These are phyloP conservation scores for Talaromyces stipitatus DNA, from an alignment of 495 filamentous ascomycete species.

Conservation along the genomic window DNA sequence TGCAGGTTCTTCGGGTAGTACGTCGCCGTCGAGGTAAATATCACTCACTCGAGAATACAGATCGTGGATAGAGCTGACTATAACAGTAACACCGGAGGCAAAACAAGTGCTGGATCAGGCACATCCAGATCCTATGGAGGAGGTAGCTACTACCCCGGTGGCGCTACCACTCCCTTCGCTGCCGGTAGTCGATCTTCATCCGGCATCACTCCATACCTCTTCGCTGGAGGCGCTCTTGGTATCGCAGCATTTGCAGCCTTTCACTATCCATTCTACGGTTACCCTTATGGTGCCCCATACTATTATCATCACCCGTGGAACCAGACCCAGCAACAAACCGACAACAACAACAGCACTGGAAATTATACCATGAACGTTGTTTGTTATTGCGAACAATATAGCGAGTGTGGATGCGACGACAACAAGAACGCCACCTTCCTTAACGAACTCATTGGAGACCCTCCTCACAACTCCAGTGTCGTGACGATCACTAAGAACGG, in stretches of 20 bases:
- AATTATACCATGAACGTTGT: slow-evolving; percentile 66
- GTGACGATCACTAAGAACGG: slow-evolving; percentile 65
- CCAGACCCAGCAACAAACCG: slow-evolving; percentile 46
- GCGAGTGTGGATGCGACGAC: slow-evolving; percentile 76
- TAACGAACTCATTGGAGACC: slow-evolving; percentile 56
- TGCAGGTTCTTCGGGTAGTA: slow-evolving; percentile 11
- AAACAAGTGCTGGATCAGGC: slow-evolving; percentile 59
- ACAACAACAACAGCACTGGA: slow-evolving; percentile 22
- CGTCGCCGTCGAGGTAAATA: neutral
- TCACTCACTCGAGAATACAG: neutral
- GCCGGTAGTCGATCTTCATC: slow-evolving; percentile 49
- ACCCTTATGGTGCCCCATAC: slow-evolving; percentile 58
- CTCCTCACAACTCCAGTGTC: slow-evolving; percentile 55
- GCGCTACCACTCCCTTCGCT: slow-evolving; percentile 59
- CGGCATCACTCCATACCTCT: slow-evolving; percentile 51
- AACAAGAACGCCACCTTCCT: slow-evolving; percentile 54
- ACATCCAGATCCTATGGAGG: slow-evolving; percentile 53
- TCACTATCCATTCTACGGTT: slow-evolving; percentile 54
- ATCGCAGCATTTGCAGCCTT: slow-evolving; percentile 53
- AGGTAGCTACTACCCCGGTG: slow-evolving; percentile 71
- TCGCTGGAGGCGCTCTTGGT: slow-evolving; percentile 50
- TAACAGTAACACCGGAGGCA: slow-evolving; percentile 50
- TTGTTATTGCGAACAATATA: slow-evolving; percentile 66
- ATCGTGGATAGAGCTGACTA: slow-evolving; percentile 6
- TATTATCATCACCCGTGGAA: slow-evolving; percentile 47